Conservation (phyloP, 768 basidiomycete genomes). For the Lactarius sanguifluus region DNA sequence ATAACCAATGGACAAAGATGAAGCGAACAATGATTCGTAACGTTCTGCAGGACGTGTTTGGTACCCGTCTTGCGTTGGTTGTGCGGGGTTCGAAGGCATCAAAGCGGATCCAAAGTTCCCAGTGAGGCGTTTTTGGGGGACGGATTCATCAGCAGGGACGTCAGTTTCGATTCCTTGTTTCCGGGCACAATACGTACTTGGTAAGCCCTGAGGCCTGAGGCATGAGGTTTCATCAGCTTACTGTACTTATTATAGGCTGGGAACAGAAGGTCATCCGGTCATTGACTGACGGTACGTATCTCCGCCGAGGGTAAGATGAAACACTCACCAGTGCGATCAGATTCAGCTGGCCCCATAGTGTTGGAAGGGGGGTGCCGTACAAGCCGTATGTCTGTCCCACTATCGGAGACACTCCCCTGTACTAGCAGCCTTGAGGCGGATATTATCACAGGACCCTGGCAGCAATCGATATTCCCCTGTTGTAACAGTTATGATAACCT, state of each 20-base stretch:
- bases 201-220: not conserved
- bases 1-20: not conserved
- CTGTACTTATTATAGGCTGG: not conserved
- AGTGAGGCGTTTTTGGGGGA: not conserved
- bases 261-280: not conserved
- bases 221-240: not conserved
- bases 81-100: not conserved
- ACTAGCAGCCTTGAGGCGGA: not conserved
- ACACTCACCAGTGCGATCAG: not conserved
- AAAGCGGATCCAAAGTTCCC: not conserved
- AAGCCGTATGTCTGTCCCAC: not conserved
- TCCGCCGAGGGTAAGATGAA: not conserved
- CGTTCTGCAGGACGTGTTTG: not conserved
- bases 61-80: not conserved
- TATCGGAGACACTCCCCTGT: not conserved
- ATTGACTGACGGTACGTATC: not conserved
- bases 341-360: not conserved
- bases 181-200: not conserved
- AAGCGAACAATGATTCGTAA: not conserved
- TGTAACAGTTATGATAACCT: not conserved
- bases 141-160: not conserved
- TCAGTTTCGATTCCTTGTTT: not conserved
- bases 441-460: not conserved
- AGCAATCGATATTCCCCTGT: not conserved
- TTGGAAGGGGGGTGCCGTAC: not conserved